Percentiles rank a stretch among this genome's conserved stretches.
phyloP scores from a whole-genome alignment of 2,329 filamentous ascomycete genomes.

The Sporothrix variecibatus region DNA sequence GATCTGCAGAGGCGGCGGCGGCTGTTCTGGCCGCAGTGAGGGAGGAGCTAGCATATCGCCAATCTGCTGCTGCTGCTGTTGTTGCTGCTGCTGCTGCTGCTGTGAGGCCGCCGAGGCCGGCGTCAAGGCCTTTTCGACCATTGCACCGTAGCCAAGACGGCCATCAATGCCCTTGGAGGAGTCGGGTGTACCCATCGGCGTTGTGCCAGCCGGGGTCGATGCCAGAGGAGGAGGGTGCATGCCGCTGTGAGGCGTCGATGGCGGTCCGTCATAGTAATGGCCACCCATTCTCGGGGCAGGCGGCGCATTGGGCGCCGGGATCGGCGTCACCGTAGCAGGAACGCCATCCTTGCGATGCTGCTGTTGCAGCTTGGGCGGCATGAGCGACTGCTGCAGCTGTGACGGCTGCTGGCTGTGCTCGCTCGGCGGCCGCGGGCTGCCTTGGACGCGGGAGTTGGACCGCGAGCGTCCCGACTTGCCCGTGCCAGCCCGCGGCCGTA shows the following conservation, averaged over 20 bases:
- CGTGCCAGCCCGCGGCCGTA: not conserved
- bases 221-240: slow-evolving; percentile 24
- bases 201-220: not conserved
- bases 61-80: slow-evolving; percentile 41
- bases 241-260: slow-evolving; percentile 31
- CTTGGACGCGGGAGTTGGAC: slow-evolving; percentile 53
- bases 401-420: slow-evolving; percentile 16
- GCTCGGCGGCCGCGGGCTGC: slow-evolving; percentile 26
- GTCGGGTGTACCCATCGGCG: not conserved
- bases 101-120: slow-evolving; percentile 27
- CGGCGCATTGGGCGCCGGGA: slow-evolving; percentile 33
- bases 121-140: slow-evolving; percentile 20
- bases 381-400: slow-evolving; percentile 2
- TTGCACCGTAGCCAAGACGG: slow-evolving; percentile 17
- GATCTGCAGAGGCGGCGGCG: slow-evolving; percentile 49
- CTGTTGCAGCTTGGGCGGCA: slow-evolving; percentile 18
- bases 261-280: slow-evolving; percentile 14
- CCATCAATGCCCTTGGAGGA: not conserved
- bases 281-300: slow-evolving; percentile 33
- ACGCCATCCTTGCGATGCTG: slow-evolving; percentile 18
- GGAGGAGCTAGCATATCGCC: slow-evolving; percentile 59
- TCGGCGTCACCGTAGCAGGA: not conserved
- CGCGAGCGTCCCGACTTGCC: slow-evolving; percentile 53
- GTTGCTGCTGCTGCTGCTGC: slow-evolving; percentile 37
- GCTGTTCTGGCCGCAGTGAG: slow-evolving; percentile 55